phyloP scores from a whole-genome alignment of 2,329 filamentous ascomycete species.

The Coniochaeta sp. region DNA sequence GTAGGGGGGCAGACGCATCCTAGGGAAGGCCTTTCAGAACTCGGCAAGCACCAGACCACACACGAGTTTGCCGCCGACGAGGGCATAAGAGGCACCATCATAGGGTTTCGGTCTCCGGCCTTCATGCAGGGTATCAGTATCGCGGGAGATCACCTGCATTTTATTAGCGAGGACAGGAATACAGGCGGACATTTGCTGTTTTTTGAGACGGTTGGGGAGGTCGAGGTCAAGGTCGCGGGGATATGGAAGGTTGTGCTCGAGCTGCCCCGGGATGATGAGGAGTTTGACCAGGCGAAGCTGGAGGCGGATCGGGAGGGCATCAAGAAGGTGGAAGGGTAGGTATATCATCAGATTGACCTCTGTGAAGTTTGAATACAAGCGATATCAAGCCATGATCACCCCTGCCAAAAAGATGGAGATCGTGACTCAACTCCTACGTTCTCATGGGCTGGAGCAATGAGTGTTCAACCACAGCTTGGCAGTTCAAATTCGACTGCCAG shows the following conservation, averaged over 20 bases:
- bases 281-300: slow-evolving; percentile 22
- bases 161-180: slow-evolving; percentile 21
- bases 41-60: slow-evolving; percentile 19
- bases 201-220: slow-evolving; percentile 21
- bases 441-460: too few species aligned
- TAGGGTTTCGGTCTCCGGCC: slow-evolving; percentile 24
- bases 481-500: too few species aligned
- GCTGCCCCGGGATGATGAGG: slow-evolving; percentile 21
- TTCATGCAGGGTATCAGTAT: slow-evolving; percentile 25
- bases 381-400: too few species aligned
- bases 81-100: slow-evolving; percentile 16
- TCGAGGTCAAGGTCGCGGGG: slow-evolving; percentile 19
- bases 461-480: too few species aligned
- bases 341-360: too few species aligned
- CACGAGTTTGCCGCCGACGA: slow-evolving; percentile 14
- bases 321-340: too few species aligned
- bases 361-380: too few species aligned
- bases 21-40: slow-evolving; percentile 18
- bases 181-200: slow-evolving; percentile 23
- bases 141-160: slow-evolving; percentile 25
- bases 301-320: background rate
- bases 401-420: too few species aligned
- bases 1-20: slow-evolving; percentile 20
- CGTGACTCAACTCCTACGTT: too few species aligned
- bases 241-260: slow-evolving; percentile 22